These are phyloP conservation scores for Cicer judaicum DNA, from an alignment of 306 rosid species.

Conservation along the genomic window DNA sequence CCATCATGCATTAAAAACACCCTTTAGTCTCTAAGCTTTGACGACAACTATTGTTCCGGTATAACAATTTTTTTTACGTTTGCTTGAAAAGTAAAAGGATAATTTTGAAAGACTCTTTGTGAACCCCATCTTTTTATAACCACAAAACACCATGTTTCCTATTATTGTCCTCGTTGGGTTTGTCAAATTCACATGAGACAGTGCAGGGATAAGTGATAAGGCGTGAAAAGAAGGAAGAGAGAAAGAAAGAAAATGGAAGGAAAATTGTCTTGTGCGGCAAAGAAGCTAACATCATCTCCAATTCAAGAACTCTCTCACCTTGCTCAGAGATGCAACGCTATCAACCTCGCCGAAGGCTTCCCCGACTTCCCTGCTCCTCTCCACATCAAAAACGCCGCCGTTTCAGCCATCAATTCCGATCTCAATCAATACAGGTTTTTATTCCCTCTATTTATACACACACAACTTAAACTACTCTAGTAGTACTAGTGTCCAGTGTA, in stretches of 20 bases:
- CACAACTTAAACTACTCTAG: neutral
- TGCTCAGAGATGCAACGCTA: conserved; percentile 73
- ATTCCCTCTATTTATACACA: neutral
- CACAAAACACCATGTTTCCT: too few relatives aligned
- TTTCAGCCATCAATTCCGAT: conserved; percentile 77
- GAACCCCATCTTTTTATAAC: too few relatives aligned
- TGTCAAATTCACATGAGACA: too few relatives aligned
- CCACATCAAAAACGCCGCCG: conserved; percentile 70
- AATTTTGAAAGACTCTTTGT: too few relatives aligned
- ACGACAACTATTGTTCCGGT: too few relatives aligned
- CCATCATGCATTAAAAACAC: too few relatives aligned
- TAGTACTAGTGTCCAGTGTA: neutral
- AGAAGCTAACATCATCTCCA: conserved; percentile 70
- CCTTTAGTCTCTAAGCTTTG: too few relatives aligned
- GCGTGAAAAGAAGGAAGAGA: neutral
- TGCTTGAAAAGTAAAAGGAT: too few relatives aligned
- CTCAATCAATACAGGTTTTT: conserved; percentile 77
- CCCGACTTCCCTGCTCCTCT: conserved; percentile 86
- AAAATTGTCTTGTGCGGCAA: conserved; percentile 65
- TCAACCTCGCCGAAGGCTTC: conserved; percentile 92
- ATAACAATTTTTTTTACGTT: too few relatives aligned
- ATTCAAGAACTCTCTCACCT: conserved; percentile 81
- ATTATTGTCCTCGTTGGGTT: too few relatives aligned
- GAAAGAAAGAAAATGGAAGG: conserved; percentile 52
- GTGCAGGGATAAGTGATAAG: too few relatives aligned